Percentiles rank a stretch among this genome's conserved stretches.
Evolutionary conservation across 2,329 filamentous ascomycete species (phyloP).

Genomic region (Ophiocordyceps unilateralis): DNA sequence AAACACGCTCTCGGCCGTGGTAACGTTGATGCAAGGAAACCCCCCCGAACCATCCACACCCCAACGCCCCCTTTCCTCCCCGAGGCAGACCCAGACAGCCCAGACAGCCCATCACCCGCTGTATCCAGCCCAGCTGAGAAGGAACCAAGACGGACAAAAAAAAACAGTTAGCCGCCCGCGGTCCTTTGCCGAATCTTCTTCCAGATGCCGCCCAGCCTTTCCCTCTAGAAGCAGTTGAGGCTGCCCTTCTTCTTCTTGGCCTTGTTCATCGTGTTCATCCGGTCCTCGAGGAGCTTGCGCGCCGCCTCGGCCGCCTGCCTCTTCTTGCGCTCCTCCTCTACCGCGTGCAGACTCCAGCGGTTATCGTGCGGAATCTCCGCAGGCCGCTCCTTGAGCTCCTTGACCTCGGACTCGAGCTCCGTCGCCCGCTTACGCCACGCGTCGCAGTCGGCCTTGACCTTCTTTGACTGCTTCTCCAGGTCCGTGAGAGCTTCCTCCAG

Average conservation of each 20-base stretch:
- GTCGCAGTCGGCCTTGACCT: slow-evolving; percentile 80
- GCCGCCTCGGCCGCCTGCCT: slow-evolving; percentile 80
- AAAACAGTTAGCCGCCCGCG: not conserved
- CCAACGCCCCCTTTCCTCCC: not conserved
- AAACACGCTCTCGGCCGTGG: not conserved
- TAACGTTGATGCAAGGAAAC: not conserved
- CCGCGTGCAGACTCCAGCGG: slow-evolving; percentile 63
- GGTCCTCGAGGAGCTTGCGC: slow-evolving; percentile 74
- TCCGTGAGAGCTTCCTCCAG: slow-evolving; percentile 92
- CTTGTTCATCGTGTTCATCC: slow-evolving; percentile 78
- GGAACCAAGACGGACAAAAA: not conserved
- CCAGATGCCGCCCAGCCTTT: slow-evolving; percentile 6
- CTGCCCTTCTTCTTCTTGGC: slow-evolving; percentile 92
- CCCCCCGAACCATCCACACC: not conserved
- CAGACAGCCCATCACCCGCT: not conserved
- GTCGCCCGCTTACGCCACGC: slow-evolving; percentile 75
- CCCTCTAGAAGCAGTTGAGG: slow-evolving; percentile 80
- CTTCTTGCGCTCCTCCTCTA: slow-evolving; percentile 93
- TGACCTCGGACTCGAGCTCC: slow-evolving; percentile 56
- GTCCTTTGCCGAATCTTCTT: not conserved
- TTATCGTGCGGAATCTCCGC: slow-evolving; percentile 32
- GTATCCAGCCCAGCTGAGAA: not conserved
- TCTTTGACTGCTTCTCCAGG: slow-evolving; percentile 79
- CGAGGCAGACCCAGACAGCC: not conserved
- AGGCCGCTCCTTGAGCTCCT: slow-evolving; percentile 40